Base-by-base conservation (phyloP, 768 basidiomycete species). In the Sarcomyxa edulis region DNA sequence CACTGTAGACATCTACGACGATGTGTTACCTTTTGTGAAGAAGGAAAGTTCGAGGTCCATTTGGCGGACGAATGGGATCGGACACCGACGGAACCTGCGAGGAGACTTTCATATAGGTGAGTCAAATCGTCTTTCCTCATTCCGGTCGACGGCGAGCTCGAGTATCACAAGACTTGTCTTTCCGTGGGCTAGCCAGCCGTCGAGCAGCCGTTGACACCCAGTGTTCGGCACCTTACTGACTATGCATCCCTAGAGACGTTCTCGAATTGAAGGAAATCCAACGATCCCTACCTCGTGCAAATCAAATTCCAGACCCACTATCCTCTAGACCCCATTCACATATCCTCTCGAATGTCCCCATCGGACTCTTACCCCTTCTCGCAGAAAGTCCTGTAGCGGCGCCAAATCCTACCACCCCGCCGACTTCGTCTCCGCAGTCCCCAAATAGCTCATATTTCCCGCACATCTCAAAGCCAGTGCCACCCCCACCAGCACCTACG, bases 21-120 rank as follows among this genome's bases (percentile, higher is more conserved):
- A 59, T 71, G 69, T 22, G 85, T 88, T 21, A 72, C 71, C 6
- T 88, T 85, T 47, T 71, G 74, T 31, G 63, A 62, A 3, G 62
- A 71, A 2, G 71, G 69, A 37, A 59, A 63, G 9, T 76, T 82
- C 43, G 69, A 84, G 53, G 64, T 87, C 7, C 71, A 72, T 51
- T 56, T 68, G 21, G 85, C 81, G 3, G 85, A 88, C 54, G 82
- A 84, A 40, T 87, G 85, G 85, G 85, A 88, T 55, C 70, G 85
- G 11, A 84, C 81, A 1, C 84, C 85, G 3, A 69, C 71, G 2
- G 78, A 83, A 27, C 76, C 81, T 18, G 71, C 80, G 5, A 67
- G 68, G 22, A 71, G 68, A 43, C 60, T 87, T 47, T 70, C 75
- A 2, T 87, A 84, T 52, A 70, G 78, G 82, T 86, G 53, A 71